These are phyloP conservation scores for Moricandia arvensis DNA, from an alignment of 345 rosid species.

Conservation along the genomic window DNA sequence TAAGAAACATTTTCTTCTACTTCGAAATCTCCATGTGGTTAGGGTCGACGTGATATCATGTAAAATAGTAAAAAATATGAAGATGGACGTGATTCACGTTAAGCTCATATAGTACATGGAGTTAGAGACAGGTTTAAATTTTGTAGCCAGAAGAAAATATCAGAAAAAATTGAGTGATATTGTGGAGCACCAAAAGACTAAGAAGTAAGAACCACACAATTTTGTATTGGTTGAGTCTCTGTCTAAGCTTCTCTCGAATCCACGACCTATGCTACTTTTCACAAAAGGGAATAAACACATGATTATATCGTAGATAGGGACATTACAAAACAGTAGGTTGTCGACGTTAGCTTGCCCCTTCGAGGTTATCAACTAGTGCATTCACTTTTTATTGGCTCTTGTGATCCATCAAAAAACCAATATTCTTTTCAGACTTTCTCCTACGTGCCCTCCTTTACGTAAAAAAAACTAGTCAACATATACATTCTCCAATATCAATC, in stretches of 20 bases:
- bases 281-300: no score
- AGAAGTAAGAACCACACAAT: slow-evolving; percentile 4
- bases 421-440: background rate
- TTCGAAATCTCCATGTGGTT: slow-evolving; percentile 4
- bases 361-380: background rate
- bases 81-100: no score
- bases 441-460: slow-evolving; percentile 26
- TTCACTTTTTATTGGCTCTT: background rate
- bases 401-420: background rate
- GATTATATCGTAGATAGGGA: slow-evolving; percentile 8
- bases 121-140: no score
- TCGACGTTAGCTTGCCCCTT: slow-evolving; percentile 24
- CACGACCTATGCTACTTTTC: no score
- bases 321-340: background rate
- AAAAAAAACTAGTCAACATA: slow-evolving; percentile 39
- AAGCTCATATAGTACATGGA: no score
- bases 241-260: no score
- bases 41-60: background rate
- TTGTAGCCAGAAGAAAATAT: no score
- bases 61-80: no score
- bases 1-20: background rate
- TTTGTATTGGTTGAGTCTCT: background rate
- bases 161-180: no score
- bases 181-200: background rate
- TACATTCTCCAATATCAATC: slow-evolving; percentile 51